Base-by-base conservation (phyloP, 164 flowering plant genomes). In the Santalum album region DNA sequence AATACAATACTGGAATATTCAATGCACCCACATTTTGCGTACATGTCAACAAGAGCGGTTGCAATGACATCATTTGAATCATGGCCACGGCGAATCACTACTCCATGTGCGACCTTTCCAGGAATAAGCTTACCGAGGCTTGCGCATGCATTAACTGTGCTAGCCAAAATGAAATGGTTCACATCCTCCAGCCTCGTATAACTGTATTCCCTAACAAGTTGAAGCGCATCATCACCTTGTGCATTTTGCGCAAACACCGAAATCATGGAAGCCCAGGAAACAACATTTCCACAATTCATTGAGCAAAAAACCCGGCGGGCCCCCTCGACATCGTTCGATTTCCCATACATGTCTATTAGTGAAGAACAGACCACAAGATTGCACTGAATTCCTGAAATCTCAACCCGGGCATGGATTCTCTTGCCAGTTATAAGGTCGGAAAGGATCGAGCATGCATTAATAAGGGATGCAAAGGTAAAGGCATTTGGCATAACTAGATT, bases 261-360 rank as follows among this genome's bases (percentile, higher is more conserved):
- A 19, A 86, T 73, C 81, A 86, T 83, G 6, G 90, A 71, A 54
- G 78, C 74, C 87, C 95, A 81, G 43, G 82, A 71, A 53, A 86
- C 78, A 25, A 80, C 63, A 65, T 84, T 81, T 42, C 60, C 69
- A 44, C 49, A 51, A 17, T 27, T 52, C 84, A 81, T 80, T 39
- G 38, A 38, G 54, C 83, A 74, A 44, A 86, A 86, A 69, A 83
- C 78, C 64, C 61, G 67, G n/a, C 75, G 60, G 49, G 86, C 81
- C 40, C 62, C 63, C 23, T 73, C 70, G 5, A 75, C 72, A 18
- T 68, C 58, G 34, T 78, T 79, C 35, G 78, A 81, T 60, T 86
- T 86, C 49, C 86, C 84, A 68, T 86, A 83, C 95, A 81, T 81
- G 56, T 81, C 75, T 23, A 86, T 63, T 24, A 86, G 73, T 12